Conservation (phyloP, 2,329 filamentous ascomycete genomes). For the Phialocephala sp. region DNA sequence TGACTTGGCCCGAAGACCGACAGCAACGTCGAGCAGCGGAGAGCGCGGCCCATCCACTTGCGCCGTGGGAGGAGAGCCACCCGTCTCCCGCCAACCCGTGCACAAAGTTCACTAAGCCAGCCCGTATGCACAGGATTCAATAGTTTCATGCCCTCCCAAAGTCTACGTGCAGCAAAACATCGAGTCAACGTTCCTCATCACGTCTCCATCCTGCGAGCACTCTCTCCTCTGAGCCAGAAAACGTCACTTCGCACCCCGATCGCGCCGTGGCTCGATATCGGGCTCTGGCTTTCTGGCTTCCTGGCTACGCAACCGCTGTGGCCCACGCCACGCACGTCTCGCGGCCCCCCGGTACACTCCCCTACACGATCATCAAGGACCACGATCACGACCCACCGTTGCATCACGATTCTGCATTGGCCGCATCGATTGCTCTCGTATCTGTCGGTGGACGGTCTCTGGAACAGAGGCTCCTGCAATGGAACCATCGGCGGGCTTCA, state of each 20-base stretch:
- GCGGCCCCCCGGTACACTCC: too few species aligned
- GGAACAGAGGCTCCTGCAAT: not conserved
- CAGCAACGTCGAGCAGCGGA: not conserved
- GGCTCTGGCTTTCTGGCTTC: too few species aligned
- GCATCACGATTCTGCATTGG: not conserved
- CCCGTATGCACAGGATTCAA: conserved; percentile 3
- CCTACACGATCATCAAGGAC: not conserved
- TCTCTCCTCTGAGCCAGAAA: not conserved
- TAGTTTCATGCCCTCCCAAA: not conserved
- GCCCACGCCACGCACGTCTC: too few species aligned
- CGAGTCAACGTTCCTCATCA: not conserved
- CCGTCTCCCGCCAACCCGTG: not conserved
- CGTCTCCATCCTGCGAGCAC: not conserved
- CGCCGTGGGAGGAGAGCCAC: not conserved
- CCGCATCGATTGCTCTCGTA: not conserved
- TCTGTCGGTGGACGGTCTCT: not conserved
- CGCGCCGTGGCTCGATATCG: not conserved
- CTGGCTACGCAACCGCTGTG: too few species aligned
- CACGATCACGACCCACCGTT: conserved; percentile 1
- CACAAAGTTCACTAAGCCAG: not conserved
- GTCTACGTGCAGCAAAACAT: not conserved
- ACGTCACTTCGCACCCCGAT: not conserved
- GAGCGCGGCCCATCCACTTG: not conserved
- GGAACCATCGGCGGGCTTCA: not conserved
- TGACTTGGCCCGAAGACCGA: conserved; percentile 1